These are phyloP conservation scores for Coniosporium apollinis DNA, from an alignment of 495 filamentous ascomycete species.

Conservation along the genomic window DNA sequence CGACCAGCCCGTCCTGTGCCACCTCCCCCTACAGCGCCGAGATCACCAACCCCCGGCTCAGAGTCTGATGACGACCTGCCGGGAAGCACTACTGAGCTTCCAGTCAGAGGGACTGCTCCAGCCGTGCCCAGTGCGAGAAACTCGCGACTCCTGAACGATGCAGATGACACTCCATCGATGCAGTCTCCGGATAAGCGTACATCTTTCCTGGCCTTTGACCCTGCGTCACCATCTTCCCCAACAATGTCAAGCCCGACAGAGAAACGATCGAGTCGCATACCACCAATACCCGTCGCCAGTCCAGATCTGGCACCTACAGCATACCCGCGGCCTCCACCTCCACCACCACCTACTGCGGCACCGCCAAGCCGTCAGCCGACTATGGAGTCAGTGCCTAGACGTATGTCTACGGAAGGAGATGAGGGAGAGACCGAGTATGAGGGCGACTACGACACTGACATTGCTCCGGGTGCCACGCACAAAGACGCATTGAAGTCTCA, in stretches of 20 bases:
- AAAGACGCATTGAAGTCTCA: slow-evolving; percentile 84
- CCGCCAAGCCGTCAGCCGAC: slow-evolving; percentile 44
- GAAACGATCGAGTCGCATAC: slow-evolving; percentile 33
- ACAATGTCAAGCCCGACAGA: slow-evolving; percentile 12
- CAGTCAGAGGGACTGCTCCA: slow-evolving; percentile 22
- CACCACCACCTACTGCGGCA: slow-evolving; percentile 46
- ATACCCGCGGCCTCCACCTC: slow-evolving; percentile 54
- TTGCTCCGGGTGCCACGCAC: slow-evolving; percentile 71
- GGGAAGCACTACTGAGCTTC: slow-evolving; percentile 25
- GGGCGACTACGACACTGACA: slow-evolving; percentile 96
- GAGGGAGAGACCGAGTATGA: slow-evolving; percentile 90
- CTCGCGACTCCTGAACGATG: too few relatives aligned
- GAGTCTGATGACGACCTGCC: slow-evolving; percentile 91
- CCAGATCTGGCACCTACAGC: slow-evolving; percentile 32
- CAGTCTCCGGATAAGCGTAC: slow-evolving; percentile 16
- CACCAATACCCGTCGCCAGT: slow-evolving; percentile 25
- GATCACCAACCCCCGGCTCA: slow-evolving; percentile 61
- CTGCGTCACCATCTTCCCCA: slow-evolving; percentile 30
- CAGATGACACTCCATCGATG: slow-evolving; percentile 11
- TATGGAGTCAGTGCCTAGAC: slow-evolving; percentile 31
- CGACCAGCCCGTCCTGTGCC: too few relatives aligned
- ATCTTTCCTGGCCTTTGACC: slow-evolving; percentile 21
- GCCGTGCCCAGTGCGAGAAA: slow-evolving; percentile 28
- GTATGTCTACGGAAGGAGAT: slow-evolving; percentile 38
- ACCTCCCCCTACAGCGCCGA: slow-evolving; percentile 43